These are phyloP conservation scores for Zizania latifolia DNA, from an alignment of 176 grass and related monocot genomes.

Conservation along the genomic window DNA sequence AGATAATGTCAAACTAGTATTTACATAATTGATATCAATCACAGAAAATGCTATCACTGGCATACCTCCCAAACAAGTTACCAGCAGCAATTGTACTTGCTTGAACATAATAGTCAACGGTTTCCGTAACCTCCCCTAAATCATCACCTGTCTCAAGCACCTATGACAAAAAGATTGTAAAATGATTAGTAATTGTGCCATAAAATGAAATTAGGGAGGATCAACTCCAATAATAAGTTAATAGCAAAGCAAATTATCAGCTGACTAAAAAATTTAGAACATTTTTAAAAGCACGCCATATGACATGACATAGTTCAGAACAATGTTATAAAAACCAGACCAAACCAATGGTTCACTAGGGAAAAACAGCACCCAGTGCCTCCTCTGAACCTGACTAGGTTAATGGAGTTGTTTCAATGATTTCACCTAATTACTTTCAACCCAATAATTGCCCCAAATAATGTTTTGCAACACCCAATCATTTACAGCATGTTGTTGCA, in stretches of 20 bases:
- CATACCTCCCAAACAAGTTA: slow-evolving; percentile 93
- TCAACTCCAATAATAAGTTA: background rate
- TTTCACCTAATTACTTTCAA: too few relatives aligned
- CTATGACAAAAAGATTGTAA: slow-evolving; percentile 28
- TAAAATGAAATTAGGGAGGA: background rate
- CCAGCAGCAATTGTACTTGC: slow-evolving; percentile 80
- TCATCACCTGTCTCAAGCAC: slow-evolving; percentile 98
- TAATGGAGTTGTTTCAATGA: too few relatives aligned
- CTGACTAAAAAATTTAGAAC: background rate
- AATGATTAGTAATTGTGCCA: background rate
- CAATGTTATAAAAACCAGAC: too few relatives aligned
- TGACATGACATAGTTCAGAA: background rate
- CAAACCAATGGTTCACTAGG: too few relatives aligned
- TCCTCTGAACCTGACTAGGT: too few relatives aligned
- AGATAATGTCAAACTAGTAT: background rate
- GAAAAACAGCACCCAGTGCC: too few relatives aligned
- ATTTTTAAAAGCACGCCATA: background rate
- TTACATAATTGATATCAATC: background rate
- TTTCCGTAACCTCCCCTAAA: slow-evolving; percentile 96
- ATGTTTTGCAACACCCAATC: too few relatives aligned
- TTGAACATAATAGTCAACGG: slow-evolving; percentile 97
- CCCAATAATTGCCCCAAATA: too few relatives aligned
- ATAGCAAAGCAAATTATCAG: background rate
- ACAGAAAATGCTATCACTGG: slow-evolving; percentile 9
- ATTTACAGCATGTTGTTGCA: too few relatives aligned